These are phyloP conservation scores for Agaricus subrufescens DNA, from an alignment of 768 basidiomycete species.

Conservation along the genomic window DNA sequence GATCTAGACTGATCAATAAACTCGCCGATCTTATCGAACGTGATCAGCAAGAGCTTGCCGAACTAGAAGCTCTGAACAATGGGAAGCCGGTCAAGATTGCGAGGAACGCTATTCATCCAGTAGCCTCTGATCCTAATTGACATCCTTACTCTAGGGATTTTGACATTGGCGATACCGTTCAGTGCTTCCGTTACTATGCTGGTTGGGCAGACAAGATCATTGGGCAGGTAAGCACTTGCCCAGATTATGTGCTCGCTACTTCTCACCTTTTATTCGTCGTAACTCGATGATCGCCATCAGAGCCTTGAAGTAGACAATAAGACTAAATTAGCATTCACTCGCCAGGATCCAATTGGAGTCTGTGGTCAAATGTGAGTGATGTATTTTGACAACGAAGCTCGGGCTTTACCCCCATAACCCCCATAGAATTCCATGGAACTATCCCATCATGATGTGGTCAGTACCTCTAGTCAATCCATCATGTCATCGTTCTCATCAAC, in stretches of 20 bases:
- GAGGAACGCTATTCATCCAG: slow-evolving; percentile 18
- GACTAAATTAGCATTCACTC: slow-evolving; percentile 79
- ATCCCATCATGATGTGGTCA: slow-evolving; percentile 83
- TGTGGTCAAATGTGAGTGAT: slow-evolving; percentile 79
- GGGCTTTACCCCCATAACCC: slow-evolving; percentile 22
- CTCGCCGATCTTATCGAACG: slow-evolving; percentile 89
- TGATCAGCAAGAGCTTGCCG: slow-evolving; percentile 75
- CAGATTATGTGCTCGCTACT: neutral
- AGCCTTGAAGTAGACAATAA: slow-evolving; percentile 79
- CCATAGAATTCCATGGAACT: slow-evolving; percentile 86
- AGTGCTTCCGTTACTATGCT: slow-evolving; percentile 86
- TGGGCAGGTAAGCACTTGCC: slow-evolving; percentile 58
- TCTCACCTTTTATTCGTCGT: neutral
- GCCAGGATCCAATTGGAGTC: slow-evolving; percentile 90
- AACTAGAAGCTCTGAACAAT: slow-evolving; percentile 84
- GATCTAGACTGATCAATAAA: slow-evolving; percentile 77
- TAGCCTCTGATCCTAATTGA: neutral
- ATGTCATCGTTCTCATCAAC: neutral
- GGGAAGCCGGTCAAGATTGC: slow-evolving; percentile 77
- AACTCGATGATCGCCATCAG: slow-evolving; percentile 26
- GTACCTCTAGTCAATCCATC: slow-evolving; percentile 4
- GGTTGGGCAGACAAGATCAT: slow-evolving; percentile 95
- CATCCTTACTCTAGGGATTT: slow-evolving; percentile 49
- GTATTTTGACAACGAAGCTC: neutral
- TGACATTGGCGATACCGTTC: slow-evolving; percentile 75